Percentiles rank a stretch among this genome's conserved stretches.
phyloP scores from a whole-genome alignment of 2,329 filamentous ascomycete genomes.

The Fusarium nygamai region DNA sequence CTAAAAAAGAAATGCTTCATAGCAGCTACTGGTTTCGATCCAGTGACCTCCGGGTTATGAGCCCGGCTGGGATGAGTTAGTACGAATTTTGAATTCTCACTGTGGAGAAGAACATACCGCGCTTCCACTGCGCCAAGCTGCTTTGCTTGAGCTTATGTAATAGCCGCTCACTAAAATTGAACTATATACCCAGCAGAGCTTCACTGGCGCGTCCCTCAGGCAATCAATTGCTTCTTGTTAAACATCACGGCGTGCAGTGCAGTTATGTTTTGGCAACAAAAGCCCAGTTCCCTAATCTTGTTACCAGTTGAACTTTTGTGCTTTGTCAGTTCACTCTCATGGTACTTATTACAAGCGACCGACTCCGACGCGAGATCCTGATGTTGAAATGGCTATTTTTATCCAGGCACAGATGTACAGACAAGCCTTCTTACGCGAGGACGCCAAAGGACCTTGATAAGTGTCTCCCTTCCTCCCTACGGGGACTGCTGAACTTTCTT shows the following conservation, averaged over 20 bases:
- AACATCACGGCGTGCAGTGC: rapidly evolving
- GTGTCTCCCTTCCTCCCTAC: background rate
- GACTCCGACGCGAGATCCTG: no score
- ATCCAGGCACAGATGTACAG: background rate
- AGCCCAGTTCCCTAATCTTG: rapidly evolving
- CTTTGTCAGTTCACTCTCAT: background rate
- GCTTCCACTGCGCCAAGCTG: conserved; percentile 39
- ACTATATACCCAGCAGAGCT: rapidly evolving
- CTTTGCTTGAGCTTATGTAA: conserved; percentile 33
- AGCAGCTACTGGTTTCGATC: conserved; percentile 37
- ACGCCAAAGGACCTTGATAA: background rate
- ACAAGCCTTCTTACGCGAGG: background rate
- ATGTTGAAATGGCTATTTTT: background rate
- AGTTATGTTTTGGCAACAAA: background rate
- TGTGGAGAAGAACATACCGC: conserved; percentile 22
- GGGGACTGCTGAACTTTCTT: background rate
- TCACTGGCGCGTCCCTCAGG: rapidly evolving
- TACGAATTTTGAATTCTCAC: background rate
- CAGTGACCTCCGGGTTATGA: conserved; percentile 38
- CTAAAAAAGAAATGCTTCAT: background rate
- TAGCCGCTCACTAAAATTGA: rapidly evolving
- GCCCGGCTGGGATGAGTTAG: conserved; percentile 30
- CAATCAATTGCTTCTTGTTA: no score
- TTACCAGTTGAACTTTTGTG: background rate
- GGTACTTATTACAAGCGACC: background rate